Conservation (phyloP, 306 rosid species). For the Castanea mollissima region DNA sequence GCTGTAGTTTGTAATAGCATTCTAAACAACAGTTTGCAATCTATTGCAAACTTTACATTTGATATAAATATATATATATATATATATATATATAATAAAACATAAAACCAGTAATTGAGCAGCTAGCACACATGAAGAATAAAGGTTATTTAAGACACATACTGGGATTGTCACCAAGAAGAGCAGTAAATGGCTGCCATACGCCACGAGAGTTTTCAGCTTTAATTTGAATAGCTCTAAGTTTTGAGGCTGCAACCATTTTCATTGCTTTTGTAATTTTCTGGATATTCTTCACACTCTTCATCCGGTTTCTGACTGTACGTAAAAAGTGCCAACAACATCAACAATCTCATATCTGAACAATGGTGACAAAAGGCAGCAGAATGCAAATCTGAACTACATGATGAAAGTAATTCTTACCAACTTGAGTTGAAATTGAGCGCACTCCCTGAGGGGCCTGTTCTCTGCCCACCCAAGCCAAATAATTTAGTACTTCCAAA, state of each 20-base stretch:
- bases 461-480: conserved; percentile 52
- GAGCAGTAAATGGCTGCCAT: conserved; percentile 98
- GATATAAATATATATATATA: no score
- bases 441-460: conserved; percentile 68
- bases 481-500: conserved; percentile 3
- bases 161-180: conserved; percentile 87
- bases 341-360: neutral
- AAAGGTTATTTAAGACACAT: conserved; percentile 23
- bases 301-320: conserved; percentile 90
- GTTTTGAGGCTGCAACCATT: conserved; percentile 99
- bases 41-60: neutral
- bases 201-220: conserved; percentile 94
- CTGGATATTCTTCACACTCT: conserved; percentile 97
- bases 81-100: neutral
- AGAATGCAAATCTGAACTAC: neutral
- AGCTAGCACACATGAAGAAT: neutral
- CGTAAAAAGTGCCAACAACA: conserved; percentile 10
- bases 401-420: conserved; percentile 39
- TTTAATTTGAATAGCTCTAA: conserved; percentile 76
- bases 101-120: neutral
- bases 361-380: conserved; percentile 5
- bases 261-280: conserved; percentile 99
- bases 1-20: neutral
- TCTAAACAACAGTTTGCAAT: neutral
- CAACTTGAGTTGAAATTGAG: conserved; percentile 88